A percentile compares a stretch with the other conserved stretches of the same genome.
phyloP scores from a whole-genome alignment of 192 early-diverging fungal species.

The Mycoemilia scoparia region DNA sequence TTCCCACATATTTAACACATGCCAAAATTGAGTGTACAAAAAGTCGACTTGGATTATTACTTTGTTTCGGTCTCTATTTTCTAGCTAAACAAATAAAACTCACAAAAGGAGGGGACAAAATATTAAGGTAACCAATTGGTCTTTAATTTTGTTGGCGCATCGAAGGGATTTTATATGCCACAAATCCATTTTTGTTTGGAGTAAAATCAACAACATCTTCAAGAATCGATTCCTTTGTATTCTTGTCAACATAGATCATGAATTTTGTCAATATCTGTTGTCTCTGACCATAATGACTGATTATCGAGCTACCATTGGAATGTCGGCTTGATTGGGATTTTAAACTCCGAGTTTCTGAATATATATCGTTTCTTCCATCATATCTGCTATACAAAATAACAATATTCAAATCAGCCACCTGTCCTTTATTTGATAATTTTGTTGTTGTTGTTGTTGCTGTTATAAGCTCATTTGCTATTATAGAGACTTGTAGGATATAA shows the following conservation, averaged over 20 bases:
- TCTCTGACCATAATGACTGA: constrained; percentile 8
- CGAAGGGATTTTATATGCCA: constrained; percentile 29
- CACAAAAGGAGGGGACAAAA: not conserved
- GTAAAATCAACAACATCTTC: constrained; percentile 20
- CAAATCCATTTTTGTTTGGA: constrained; percentile 25
- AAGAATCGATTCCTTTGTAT: constrained; percentile 9
- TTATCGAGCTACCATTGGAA: constrained; percentile 14
- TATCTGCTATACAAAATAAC: too few species aligned
- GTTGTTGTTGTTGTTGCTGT: not conserved
- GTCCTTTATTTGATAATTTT: not conserved
- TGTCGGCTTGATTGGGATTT: constrained; percentile 17
- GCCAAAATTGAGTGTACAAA: too few species aligned
- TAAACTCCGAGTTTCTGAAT: constrained; percentile 17
- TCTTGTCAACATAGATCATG: constrained; percentile 11
- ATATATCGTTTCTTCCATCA: constrained; percentile 5
- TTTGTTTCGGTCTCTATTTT: too few species aligned
- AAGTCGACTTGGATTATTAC: too few species aligned
- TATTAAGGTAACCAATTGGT: not conserved
- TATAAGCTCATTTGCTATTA: not conserved
- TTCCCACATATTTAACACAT: too few species aligned
- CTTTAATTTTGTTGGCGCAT: constrained; percentile 5
- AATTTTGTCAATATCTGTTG: constrained; percentile 18
- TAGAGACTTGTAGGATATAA: not conserved
- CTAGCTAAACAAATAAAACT: too few species aligned
- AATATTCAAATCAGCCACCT: too few species aligned